Base-by-base conservation (phyloP, 192 early-diverging fungal genomes). In the Linnemannia elongata region DNA sequence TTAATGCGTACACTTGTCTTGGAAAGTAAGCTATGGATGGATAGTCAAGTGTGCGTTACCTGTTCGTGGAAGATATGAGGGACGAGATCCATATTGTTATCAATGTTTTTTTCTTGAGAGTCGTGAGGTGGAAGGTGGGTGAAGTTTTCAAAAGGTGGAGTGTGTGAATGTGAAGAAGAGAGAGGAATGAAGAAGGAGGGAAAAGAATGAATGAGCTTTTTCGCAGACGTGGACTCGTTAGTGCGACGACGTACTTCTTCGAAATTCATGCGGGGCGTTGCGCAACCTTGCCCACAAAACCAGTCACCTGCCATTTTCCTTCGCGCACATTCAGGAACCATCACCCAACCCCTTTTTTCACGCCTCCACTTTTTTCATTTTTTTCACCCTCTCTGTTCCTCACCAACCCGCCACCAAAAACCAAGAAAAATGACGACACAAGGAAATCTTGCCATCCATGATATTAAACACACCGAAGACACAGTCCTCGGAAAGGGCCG, bases 51-150 rank as follows among this genome's bases (percentile, higher is more conserved):
- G 30, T 36, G 33, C 22, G 15, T 12, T 78, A 80, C 85, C 79
- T 78, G 79, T 41, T 87, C 85, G 60, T 87, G 85, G 71, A 87
- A 87, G 66, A 87, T 87, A 69, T 81, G 78, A 27, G 85, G 85
- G 20, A 87, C 80, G 52, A 87, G 49, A 49, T 87, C 85, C 85
- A 87, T 87, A 27, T 1, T 36, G 44, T 8, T 17, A 66, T 30
- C 30, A 30, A 18, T 36, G 0, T 18, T 30, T 52, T 30, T 52
- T 33, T 49, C 41, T 54, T 55, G 1, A 30, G 17, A 54, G 27
- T 3, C 4, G n/a, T 49, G 10, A 30, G 33, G n/a, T 17, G 1
- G 30, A 17, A 38, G 5, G 38, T n/a, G 6, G 10, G 20, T 55
- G 20, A 0, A 52, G 18, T 52, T 17, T 52, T 45, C 44, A 45